Conservation (phyloP, 768 basidiomycete genomes). For the Basidioascus undulatus region DNA sequence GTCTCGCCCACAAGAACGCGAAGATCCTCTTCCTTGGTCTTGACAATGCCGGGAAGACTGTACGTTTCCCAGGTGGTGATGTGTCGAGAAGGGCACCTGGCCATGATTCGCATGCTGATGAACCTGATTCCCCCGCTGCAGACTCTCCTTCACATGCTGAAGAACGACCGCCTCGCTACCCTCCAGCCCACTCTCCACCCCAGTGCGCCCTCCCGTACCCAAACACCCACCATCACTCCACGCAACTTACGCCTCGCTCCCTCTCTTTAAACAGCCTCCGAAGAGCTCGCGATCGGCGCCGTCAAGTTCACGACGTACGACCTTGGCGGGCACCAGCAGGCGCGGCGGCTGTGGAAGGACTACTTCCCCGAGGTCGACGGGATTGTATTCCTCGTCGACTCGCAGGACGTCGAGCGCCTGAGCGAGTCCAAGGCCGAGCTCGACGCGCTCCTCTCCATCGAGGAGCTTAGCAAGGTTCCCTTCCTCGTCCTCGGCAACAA, state of each 20-base stretch:
- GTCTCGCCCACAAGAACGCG: constrained; percentile 88
- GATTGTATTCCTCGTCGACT: constrained; percentile 94
- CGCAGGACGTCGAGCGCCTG: constrained; percentile 89
- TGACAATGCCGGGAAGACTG: constrained; percentile 98
- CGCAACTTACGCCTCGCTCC: constrained; percentile 1
- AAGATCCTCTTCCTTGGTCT: constrained; percentile 98
- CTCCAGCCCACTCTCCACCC: constrained; percentile 96
- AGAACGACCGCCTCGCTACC: constrained; percentile 93
- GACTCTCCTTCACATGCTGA: constrained; percentile 96
- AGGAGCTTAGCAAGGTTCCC: constrained; percentile 82
- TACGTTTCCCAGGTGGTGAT: constrained; percentile 24
- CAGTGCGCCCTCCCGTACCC: constrained; percentile 28
- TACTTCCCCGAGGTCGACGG: constrained; percentile 99
- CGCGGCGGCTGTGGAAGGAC: constrained; percentile 95
- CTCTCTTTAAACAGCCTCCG: constrained; percentile 43
- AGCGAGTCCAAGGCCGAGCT: constrained; percentile 90
- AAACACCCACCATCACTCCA: neutral
- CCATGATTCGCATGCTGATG: too few relatives aligned
- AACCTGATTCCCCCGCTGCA: constrained; percentile 20
- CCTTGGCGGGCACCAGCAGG: constrained; percentile 90
- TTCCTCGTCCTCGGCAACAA: constrained; percentile 98
- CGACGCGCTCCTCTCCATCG: constrained; percentile 82
- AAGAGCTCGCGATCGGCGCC: constrained; percentile 94
- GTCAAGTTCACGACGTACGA: constrained; percentile 99
- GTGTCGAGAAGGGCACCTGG: too few relatives aligned